phyloP scores from a whole-genome alignment of 2,329 filamentous ascomycete species.

The Talaromyces sp. region DNA sequence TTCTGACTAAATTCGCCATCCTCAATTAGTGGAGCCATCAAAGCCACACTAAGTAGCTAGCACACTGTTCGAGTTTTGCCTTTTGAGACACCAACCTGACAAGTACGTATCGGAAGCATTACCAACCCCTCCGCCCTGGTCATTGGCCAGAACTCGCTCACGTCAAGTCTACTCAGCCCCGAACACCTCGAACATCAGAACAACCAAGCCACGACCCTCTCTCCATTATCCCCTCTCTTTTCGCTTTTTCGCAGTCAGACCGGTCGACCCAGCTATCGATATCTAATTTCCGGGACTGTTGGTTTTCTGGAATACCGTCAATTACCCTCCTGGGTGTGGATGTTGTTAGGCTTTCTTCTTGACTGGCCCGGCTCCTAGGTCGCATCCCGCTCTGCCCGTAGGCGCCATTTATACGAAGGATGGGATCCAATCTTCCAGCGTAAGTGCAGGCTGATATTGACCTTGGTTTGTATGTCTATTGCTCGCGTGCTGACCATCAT shows the following conservation, averaged over 20 bases:
- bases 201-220: constrained; percentile 11
- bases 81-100: constrained; percentile 9
- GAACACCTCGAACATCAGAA: constrained; percentile 9
- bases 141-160: constrained; percentile 19
- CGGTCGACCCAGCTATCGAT: not conserved
- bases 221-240: not conserved
- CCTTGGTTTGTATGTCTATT: not conserved
- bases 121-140: constrained; percentile 19
- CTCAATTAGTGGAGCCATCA: constrained; percentile 1
- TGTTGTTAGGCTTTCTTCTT: constrained; percentile 36
- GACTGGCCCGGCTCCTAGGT: constrained; percentile 34
- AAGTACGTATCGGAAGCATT: constrained; percentile 12
- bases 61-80: constrained; percentile 8
- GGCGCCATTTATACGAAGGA: constrained; percentile 32
- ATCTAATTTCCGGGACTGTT: not conserved
- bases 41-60: constrained; percentile 8
- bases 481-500: constrained; percentile 25
- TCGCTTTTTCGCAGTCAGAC: not conserved
- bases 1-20: not conserved
- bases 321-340: constrained; percentile 29
- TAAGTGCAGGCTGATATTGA: constrained; percentile 45
- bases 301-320: constrained; percentile 5
- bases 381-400: constrained; percentile 29
- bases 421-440: constrained; percentile 63
- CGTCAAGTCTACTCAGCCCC: constrained; percentile 22